A percentile compares a stretch with the other conserved stretches of the same genome.
These are phyloP conservation scores for Leishmania turanica DNA, from an alignment of 208 protist species.

Conservation along the genomic window DNA sequence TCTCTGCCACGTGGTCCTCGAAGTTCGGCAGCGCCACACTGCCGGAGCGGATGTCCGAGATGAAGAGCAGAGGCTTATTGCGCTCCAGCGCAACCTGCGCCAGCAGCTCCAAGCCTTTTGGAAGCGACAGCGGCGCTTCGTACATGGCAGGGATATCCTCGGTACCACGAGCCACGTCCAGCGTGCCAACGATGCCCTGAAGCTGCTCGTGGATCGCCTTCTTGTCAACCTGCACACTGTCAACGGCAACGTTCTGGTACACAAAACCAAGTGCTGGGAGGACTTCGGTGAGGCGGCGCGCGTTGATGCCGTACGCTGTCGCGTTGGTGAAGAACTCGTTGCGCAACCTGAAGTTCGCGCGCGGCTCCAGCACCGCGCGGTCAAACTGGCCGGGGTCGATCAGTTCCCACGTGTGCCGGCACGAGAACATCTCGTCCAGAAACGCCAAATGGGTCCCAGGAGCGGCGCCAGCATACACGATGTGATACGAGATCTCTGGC, in stretches of 20 bases:
- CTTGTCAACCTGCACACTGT: conserved; percentile 37
- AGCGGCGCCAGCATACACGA: conserved; percentile 95
- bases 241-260: conserved; percentile 58
- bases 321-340: conserved; percentile 96
- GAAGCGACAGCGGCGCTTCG: conserved; percentile 65
- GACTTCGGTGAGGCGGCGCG: conserved; percentile 66
- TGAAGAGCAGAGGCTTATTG: conserved; percentile 89
- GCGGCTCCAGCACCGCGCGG: conserved; percentile 48
- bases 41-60: conserved; percentile 95
- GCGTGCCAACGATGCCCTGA: conserved; percentile 73
- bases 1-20: conserved; percentile 90
- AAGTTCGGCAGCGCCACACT: conserved; percentile 83
- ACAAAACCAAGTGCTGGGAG: conserved; percentile 58
- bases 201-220: conserved; percentile 68
- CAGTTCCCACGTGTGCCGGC: conserved; percentile 91
- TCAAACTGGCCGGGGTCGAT: conserved; percentile 95
- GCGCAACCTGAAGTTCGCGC: conserved; percentile 80
- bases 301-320: conserved; percentile 91
- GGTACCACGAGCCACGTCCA: conserved; percentile 87
- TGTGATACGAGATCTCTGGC: conserved; percentile 81
- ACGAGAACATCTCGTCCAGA: conserved; percentile 88
- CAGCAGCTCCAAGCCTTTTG: conserved; percentile 74
- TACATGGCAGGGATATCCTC: conserved; percentile 91
- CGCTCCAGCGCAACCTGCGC: conserved; percentile 76
- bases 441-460: conserved; percentile 94